A percentile compares a stretch with the other conserved stretches of the same genome.
Conservation (phyloP, 257 asterid species). For the Jacaranda mimosifolia region DNA sequence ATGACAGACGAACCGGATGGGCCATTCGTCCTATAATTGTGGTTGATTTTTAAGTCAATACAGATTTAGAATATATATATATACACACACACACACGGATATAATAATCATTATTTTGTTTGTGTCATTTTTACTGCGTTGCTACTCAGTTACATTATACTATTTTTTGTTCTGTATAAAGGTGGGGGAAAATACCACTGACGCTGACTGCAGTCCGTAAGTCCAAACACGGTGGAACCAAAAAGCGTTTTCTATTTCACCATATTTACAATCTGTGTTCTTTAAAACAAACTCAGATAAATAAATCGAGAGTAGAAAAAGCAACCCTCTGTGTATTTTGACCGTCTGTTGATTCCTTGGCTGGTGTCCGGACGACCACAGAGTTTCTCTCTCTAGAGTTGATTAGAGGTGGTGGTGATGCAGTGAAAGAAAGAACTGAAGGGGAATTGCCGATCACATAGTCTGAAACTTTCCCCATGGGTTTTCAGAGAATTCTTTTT, state of each 20-base stretch:
- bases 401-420: constrained; percentile 32
- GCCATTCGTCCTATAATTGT: neutral
- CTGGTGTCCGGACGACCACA: neutral
- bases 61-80: too few relatives aligned
- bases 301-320: neutral
- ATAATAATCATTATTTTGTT: too few relatives aligned
- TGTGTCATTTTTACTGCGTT: too few relatives aligned
- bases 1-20: neutral
- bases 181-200: neutral
- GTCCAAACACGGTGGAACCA: constrained; percentile 9
- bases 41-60: too few relatives aligned
- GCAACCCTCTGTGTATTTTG: neutral
- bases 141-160: neutral
- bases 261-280: neutral
- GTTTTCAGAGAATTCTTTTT: constrained; percentile 44
- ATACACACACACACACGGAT: too few relatives aligned
- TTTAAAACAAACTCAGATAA: neutral
- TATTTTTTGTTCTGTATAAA: neutral
- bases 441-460: neutral
- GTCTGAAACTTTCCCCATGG: constrained; percentile 53
- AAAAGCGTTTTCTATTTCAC: neutral
- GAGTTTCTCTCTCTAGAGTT: constrained; percentile 30
- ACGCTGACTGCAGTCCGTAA: constrained; percentile 10
- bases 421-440: constrained; percentile 31
- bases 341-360: constrained; percentile 1